Evolutionary conservation across 163 green algal genomes (phyloP), one percentile per base, ranked within the genome.

Genomic region (Volvox carteri): DNA sequence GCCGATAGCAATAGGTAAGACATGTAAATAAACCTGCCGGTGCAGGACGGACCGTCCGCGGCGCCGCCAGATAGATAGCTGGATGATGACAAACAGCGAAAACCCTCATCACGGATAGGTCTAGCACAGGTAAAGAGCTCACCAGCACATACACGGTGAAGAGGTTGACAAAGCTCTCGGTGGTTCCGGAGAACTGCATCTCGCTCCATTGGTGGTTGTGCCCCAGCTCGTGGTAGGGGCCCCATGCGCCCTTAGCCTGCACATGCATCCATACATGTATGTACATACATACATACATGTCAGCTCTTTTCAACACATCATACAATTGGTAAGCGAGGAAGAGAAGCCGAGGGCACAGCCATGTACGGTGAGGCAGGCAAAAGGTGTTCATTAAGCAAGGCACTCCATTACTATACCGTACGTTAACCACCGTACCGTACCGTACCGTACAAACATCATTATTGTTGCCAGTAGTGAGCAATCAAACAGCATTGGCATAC

Each of bases 141-240:
- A 86, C 75, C 74, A 74, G 48, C 21, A 60, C 60, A 28, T 79
- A 79, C 1, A 80, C 58, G 30, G 60, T 65, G 25, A 62, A 90
- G 6, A 90, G 37, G 33, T 90, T 85, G 85, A 50, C 72, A 21
- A 33, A 68, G 28, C 72, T 74, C 42, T 90, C 85, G 3, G 7
- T 23, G 12, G 41, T 80, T 23, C 70, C 78, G 9, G 58, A 28
- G 16, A 90, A 74, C 30, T 56, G 41, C 75, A 60, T 79, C 9
- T 76, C 58, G 0, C 1, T 12, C 74, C 75, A 90, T 50, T 77
- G 65, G 11, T 78, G 44, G 60, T 90, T 80, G 76, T 90, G 76
- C 23, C 86, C 86, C 30, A 90, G 28, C 72, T 90, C 84, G 16
- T 90, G 84, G 56, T 77, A 90, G 5, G 73, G 84, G 6, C 85